Evolutionary conservation across 805 yeast genomes (phyloP).

Genomic region (Candida multigemmis): DNA sequence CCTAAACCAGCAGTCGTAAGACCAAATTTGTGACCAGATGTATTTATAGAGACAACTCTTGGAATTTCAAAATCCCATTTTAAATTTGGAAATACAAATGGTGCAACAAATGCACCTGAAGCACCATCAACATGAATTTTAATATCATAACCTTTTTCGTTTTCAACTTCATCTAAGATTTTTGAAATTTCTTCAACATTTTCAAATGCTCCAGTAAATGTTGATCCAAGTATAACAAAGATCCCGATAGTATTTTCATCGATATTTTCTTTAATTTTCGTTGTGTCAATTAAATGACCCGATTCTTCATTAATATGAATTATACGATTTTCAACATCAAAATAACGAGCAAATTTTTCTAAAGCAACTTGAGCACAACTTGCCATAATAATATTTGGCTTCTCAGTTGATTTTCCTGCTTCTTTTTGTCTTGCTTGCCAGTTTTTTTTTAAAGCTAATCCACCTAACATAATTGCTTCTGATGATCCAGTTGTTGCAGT

Average conservation of each 20-base stretch:
- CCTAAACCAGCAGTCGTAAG: conserved; percentile 87
- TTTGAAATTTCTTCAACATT: conserved; percentile 52
- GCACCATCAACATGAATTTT: conserved; percentile 95
- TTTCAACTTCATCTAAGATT: conserved; percentile 63
- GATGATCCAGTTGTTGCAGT: conserved; percentile 92
- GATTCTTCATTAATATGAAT: conserved; percentile 55
- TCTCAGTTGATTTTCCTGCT: conserved; percentile 47
- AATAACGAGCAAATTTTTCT: conserved; percentile 89
- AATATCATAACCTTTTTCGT: conserved; percentile 54
- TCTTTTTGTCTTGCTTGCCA: conserved; percentile 68
- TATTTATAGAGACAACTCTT: conserved; percentile 76
- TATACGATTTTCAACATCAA: conserved; percentile 80
- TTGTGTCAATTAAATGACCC: conserved; percentile 56
- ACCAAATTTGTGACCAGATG: conserved; percentile 92
- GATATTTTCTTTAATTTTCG: conserved; percentile 49
- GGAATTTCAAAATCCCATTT: conserved; percentile 78
- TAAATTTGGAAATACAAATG: conserved; percentile 66
- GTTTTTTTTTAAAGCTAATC: conserved; percentile 80
- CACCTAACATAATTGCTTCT: conserved; percentile 91
- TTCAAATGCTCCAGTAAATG: conserved; percentile 91
- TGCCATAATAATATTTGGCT: conserved; percentile 88
- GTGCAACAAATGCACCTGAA: conserved; percentile 83
- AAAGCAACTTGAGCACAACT: conserved; percentile 89
- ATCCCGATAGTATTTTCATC: conserved; percentile 94
- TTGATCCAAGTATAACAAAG: conserved; percentile 81